Evolutionary conservation across 2,329 filamentous ascomycete species (phyloP), one percentile per base, ranked within the genome.

Genomic region (Fusarium mangiferae): DNA sequence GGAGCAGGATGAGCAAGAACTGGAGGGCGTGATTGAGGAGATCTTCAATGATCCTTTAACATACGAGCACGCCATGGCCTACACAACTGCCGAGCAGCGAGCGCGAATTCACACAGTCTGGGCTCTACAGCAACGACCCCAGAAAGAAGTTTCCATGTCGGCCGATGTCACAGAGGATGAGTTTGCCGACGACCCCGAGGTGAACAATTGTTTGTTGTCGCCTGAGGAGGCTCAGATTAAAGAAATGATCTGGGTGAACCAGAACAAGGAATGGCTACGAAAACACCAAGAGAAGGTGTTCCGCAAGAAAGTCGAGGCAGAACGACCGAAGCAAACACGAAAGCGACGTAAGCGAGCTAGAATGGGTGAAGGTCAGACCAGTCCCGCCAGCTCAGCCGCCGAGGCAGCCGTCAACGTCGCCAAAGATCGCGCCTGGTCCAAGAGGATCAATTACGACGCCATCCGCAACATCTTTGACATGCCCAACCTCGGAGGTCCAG

Each of bases 211-310:
- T 79, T 83, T 95, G 41, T 87, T 98, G 10, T 89, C 88, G 0
- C 89, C 91, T 3, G 89, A 90, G 7, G 95, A 98, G 83, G 90
- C 92, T 5, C 89, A 89, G 39, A 90, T 95, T 79, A 98, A 98
- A 81, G 95, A 98, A 81, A 90, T 91, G 68, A 93, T 98, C 59
- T 99, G 96, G 96, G 91, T 97, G 48, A 95, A 96, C 68, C 92
- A 95, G 80, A 98, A 99, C 82, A 95, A 96, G 80, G 94, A 97
- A 75, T 99, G 95, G 89, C 87, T 99, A 44, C 93, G 96, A 14
- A 89, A 91, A 55, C 93, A 97, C 79, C 95, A 98, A 79, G 91
- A 93, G 68, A 97, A 96, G 82, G 87, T 93, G 12, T 92, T 97
- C 64, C 90, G 93, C 44, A 89, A 91, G 67, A 94, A 95, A 81